Conservation (phyloP, 352 stramenopile species). For the Thalassiosira livingstoniorum region DNA sequence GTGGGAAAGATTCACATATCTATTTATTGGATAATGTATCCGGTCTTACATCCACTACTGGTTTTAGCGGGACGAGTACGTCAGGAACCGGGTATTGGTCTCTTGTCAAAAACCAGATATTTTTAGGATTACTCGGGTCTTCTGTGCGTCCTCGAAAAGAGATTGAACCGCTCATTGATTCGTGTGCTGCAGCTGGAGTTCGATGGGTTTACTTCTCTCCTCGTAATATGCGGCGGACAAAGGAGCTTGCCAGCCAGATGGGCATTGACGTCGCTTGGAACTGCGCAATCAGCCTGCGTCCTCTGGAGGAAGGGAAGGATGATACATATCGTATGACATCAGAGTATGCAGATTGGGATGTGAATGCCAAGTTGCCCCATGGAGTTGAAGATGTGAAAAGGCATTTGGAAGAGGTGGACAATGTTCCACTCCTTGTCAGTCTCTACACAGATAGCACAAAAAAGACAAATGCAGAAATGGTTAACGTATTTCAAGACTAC, state of each 20-base stretch:
- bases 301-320: slow-evolving; percentile 90
- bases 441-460: slow-evolving; percentile 98
- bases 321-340: slow-evolving; percentile 96
- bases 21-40: slow-evolving; percentile 69
- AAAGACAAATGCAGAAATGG: slow-evolving; percentile 94
- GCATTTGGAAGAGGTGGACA: slow-evolving; percentile 97
- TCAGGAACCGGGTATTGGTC: slow-evolving; percentile 70
- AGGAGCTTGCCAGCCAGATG: slow-evolving; percentile 98
- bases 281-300: slow-evolving; percentile 95
- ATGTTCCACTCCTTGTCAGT: slow-evolving; percentile 97
- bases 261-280: slow-evolving; percentile 99
- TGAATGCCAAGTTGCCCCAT: slow-evolving; percentile 92
- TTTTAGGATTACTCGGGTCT: slow-evolving; percentile 95
- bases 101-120: slow-evolving; percentile 96
- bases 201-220: slow-evolving; percentile 96
- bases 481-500: slow-evolving; percentile 87
- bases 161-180: slow-evolving; percentile 95
- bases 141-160: slow-evolving; percentile 93
- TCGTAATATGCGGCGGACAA: slow-evolving; percentile 97
- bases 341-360: slow-evolving; percentile 94
- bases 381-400: slow-evolving; percentile 94
- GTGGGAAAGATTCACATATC: slow-evolving; percentile 34
- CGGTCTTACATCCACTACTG: not conserved
- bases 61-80: not conserved
- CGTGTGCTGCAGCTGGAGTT: slow-evolving; percentile 94